phyloP scores from a whole-genome alignment of 345 rosid genomes.

The Euclidium syriacum region DNA sequence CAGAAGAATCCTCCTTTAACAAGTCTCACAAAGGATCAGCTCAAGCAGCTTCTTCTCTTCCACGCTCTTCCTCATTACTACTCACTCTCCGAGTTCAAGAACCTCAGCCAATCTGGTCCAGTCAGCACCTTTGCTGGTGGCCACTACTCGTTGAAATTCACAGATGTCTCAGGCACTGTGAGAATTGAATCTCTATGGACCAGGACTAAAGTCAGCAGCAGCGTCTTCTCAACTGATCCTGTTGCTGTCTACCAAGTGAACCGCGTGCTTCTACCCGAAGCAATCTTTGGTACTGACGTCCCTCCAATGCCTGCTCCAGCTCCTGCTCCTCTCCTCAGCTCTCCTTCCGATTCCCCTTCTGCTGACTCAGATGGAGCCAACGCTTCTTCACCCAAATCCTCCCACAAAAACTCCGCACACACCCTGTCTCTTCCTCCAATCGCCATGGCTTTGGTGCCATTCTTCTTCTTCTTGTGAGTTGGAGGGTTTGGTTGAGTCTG shows the following conservation, averaged over 20 bases:
- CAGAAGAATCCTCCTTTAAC: constrained; percentile 62
- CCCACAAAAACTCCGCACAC: constrained; percentile 42
- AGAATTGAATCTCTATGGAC: constrained; percentile 70
- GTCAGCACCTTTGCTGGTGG: constrained; percentile 66
- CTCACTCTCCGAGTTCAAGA: constrained; percentile 69
- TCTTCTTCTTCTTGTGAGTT: constrained; percentile 50
- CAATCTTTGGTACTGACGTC: constrained; percentile 82
- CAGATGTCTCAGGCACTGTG: constrained; percentile 60
- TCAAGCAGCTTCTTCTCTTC: constrained; percentile 70
- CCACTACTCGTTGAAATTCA: constrained; percentile 58
- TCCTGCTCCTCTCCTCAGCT: constrained; percentile 61
- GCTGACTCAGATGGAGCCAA: constrained; percentile 26
- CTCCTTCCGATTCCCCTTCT: constrained; percentile 65
- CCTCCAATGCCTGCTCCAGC: constrained; percentile 91
- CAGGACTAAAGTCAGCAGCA: constrained; percentile 67
- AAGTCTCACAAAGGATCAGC: constrained; percentile 66
- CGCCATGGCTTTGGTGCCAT: constrained; percentile 38
- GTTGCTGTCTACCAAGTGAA: constrained; percentile 84
- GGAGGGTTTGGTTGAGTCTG: constrained; percentile 25
- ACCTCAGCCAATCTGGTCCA: constrained; percentile 61
- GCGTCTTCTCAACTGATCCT: constrained; percentile 70
- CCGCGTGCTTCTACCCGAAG: constrained; percentile 71
- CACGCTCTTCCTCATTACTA: constrained; percentile 79
- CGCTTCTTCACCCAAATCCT: constrained; percentile 34
- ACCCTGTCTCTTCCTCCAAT: constrained; percentile 36